These are phyloP conservation scores for Plectosphaerella sp. DNA, from an alignment of 2,329 filamentous ascomycete genomes.

Conservation along the genomic window DNA sequence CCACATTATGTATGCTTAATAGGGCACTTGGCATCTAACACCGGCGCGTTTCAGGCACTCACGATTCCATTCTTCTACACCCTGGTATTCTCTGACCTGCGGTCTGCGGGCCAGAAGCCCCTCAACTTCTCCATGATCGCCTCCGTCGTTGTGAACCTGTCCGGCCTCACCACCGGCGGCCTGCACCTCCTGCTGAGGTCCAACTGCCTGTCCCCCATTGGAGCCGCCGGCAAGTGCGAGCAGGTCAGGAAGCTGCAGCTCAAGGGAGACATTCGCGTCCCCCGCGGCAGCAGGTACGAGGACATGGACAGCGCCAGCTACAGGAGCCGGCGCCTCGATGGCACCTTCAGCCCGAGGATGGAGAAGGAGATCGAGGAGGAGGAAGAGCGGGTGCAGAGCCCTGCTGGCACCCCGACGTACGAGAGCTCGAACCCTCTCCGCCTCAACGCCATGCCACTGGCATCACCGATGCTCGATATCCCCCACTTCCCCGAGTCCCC, in stretches of 20 bases:
- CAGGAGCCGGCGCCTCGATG: slow-evolving; percentile 22
- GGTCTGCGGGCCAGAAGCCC: slow-evolving; percentile 30
- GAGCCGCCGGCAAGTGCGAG: slow-evolving; percentile 40
- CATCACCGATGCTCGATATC: neutral
- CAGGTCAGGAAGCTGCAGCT: slow-evolving; percentile 36
- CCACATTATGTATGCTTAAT: neutral
- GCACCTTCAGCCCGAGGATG: slow-evolving; percentile 10
- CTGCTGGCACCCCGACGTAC: slow-evolving; percentile 13
- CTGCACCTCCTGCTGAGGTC: slow-evolving; percentile 65
- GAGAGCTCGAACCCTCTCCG: slow-evolving; percentile 25
- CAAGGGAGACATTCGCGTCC: slow-evolving; percentile 39
- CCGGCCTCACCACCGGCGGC: slow-evolving; percentile 60
- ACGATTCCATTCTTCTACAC: slow-evolving; percentile 62
- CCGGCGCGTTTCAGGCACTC: slow-evolving; percentile 36
- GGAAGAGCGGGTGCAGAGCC: slow-evolving; percentile 18
- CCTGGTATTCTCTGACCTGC: slow-evolving; percentile 39
- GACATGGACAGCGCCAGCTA: neutral
- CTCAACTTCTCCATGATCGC: slow-evolving; percentile 57
- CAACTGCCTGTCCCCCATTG: slow-evolving; percentile 53
- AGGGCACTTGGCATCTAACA: slow-evolving; percentile 20
- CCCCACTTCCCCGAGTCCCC: neutral
- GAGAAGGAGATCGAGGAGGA: neutral
- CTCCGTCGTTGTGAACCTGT: slow-evolving; percentile 61
- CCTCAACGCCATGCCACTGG: slow-evolving; percentile 22
- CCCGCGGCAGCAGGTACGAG: slow-evolving; percentile 6